These are phyloP conservation scores for Pyrenophora tritici-repentis DNA, from an alignment of 2,329 filamentous ascomycete genomes.

Conservation along the genomic window DNA sequence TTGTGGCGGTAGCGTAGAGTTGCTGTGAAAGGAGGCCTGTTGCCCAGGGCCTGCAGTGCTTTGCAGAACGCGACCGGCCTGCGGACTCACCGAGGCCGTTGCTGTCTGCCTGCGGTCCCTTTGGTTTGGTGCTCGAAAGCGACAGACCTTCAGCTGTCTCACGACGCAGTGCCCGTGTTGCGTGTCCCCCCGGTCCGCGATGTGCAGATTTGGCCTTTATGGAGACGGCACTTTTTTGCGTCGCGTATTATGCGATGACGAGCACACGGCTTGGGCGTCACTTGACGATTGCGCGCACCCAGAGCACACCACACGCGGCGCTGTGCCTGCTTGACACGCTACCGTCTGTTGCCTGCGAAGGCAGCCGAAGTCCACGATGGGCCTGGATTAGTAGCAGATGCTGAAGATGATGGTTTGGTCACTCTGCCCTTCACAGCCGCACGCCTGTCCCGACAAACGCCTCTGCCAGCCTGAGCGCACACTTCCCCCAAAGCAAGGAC, in stretches of 20 bases:
- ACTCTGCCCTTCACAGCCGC: conserved; percentile 37
- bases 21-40: conserved; percentile 24
- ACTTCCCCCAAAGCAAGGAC: conserved; percentile 40
- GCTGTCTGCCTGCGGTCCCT: conserved; percentile 10
- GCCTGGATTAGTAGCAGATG: conserved; percentile 44
- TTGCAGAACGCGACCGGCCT: conserved; percentile 26
- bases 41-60: conserved; percentile 14
- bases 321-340: conserved; percentile 28
- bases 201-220: conserved; percentile 36
- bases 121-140: conserved; percentile 14
- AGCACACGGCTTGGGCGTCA: conserved; percentile 44
- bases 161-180: conserved; percentile 33
- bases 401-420: conserved; percentile 37
- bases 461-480: conserved; percentile 40
- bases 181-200: conserved; percentile 37
- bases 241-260: conserved; percentile 41
- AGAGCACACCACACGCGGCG: conserved; percentile 35
- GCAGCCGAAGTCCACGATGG: conserved; percentile 29
- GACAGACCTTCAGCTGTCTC: conserved; percentile 18
- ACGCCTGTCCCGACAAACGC: conserved; percentile 35
- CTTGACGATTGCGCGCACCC: conserved; percentile 45
- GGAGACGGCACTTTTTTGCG: conserved; percentile 35
- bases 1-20: conserved; percentile 31
- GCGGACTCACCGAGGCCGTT: background rate
- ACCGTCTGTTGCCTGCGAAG: conserved; percentile 25